Base-by-base conservation (phyloP, 306 rosid genomes). In the Gleditsia sinensis region DNA sequence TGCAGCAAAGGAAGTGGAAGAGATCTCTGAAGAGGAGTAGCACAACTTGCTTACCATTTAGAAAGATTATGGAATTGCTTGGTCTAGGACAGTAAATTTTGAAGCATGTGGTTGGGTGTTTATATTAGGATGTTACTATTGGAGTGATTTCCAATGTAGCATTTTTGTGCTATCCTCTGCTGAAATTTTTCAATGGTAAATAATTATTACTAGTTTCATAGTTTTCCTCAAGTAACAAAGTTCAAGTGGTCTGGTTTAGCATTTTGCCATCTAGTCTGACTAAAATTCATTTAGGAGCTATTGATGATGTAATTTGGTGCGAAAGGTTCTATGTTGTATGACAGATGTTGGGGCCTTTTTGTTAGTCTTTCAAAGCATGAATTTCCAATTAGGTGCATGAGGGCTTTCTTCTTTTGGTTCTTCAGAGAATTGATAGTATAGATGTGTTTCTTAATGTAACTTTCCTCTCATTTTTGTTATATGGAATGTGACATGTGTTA, bases 11-110 rank as follows among this genome's bases (percentile, higher is more conserved):
- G 67, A 61, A 34, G 40, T 19, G 23, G 67, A 61, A 61, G 67
- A 61, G 42, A 42, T 61, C 67, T 34, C 67, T 36, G 67, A 61
- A 9, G 93, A 72, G 50, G 92, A 93, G 86, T 89, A 84, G 78
- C 6, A 42, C 23, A 49, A 25, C 48, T 3, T 63, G 39, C n/a
- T 37, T 54, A 36, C 12, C 4, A 0, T 73, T 49, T 59, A 19
- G 71, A 37, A 33, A 20, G 7, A 10, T 57, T 21, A 8, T n/a
- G 33, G 14, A 34, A 28, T 46, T 64, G 19, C 34, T 12, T 67
- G 57, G 43, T 45, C 12, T 45, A 67, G 76, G 64, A 11, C 23
- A 81, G 88, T 85, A 81, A 65, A 85, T 81, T 74, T 66, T 54
- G 74, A 69, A 40, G 36, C 28, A 51, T 48, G 76, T 28, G 17